Percentiles rank a stretch among this genome's conserved stretches.
Evolutionary conservation across 176 grass and related monocot genomes (phyloP).

Genomic region (Echinochloa phyllopogon): DNA sequence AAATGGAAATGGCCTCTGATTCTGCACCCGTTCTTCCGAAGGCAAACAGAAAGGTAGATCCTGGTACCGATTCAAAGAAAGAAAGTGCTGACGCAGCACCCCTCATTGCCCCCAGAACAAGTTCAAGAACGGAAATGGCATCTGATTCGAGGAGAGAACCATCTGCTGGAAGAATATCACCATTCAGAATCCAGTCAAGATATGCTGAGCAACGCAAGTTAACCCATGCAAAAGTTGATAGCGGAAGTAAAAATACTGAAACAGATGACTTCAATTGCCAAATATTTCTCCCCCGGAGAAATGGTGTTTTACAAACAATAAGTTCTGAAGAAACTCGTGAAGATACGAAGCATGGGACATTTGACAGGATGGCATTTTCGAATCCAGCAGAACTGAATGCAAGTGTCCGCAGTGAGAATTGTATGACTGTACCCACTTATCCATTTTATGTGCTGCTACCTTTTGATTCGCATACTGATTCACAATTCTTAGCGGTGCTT

Average conservation of each 20-base stretch:
- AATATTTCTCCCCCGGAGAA: slow-evolving; percentile 65
- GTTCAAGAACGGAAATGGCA: slow-evolving; percentile 59
- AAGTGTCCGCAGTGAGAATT: slow-evolving; percentile 69
- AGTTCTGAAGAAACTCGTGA: slow-evolving; percentile 61
- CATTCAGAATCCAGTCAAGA: slow-evolving; percentile 64
- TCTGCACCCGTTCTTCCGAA: slow-evolving; percentile 49
- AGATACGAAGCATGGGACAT: slow-evolving; percentile 45
- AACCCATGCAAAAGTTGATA: slow-evolving; percentile 53
- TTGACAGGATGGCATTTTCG: slow-evolving; percentile 43
- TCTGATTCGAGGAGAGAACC: slow-evolving; percentile 80
- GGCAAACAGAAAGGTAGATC: slow-evolving; percentile 56
- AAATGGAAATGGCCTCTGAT: slow-evolving; percentile 69
- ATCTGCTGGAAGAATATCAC: slow-evolving; percentile 59
- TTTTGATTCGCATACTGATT: slow-evolving; percentile 33
- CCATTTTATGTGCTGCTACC: background rate
- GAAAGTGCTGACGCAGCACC: slow-evolving; percentile 63
- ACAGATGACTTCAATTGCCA: slow-evolving; percentile 54
- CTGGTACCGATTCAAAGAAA: slow-evolving; percentile 59
- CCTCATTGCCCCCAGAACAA: slow-evolving; percentile 62
- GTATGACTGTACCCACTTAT: slow-evolving; percentile 57
- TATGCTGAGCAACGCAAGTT: slow-evolving; percentile 58
- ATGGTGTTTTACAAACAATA: slow-evolving; percentile 57
- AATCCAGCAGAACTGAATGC: slow-evolving; percentile 56
- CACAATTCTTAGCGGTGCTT: slow-evolving; percentile 18
- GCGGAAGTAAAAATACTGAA: slow-evolving; percentile 57